These are phyloP conservation scores for Ceratocystis variospora DNA, from an alignment of 2,329 filamentous ascomycete species.

Conservation along the genomic window DNA sequence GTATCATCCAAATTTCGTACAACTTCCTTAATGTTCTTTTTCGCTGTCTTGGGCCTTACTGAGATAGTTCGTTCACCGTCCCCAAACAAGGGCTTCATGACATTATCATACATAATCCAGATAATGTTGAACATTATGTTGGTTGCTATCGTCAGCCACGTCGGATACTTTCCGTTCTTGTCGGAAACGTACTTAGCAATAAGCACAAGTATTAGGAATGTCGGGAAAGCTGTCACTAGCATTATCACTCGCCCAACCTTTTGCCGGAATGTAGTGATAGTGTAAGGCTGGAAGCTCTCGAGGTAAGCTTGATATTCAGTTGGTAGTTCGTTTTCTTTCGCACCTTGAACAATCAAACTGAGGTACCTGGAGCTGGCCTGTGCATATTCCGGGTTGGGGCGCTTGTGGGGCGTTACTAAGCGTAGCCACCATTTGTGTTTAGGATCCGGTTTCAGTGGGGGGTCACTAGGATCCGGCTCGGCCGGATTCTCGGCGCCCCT, in stretches of 20 bases:
- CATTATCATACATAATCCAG: conserved; percentile 35
- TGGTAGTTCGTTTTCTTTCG: conserved; percentile 66
- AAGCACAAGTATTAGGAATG: conserved; percentile 44
- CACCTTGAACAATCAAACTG: conserved; percentile 64
- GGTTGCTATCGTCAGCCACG: conserved; percentile 45
- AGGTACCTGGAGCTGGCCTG: conserved; percentile 77
- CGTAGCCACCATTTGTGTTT: conserved; percentile 32
- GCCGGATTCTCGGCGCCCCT: conserved; percentile 19
- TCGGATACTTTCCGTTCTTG: conserved; percentile 51
- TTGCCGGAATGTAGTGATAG: conserved; percentile 53
- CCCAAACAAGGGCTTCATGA: conserved; percentile 54
- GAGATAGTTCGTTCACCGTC: conserved; percentile 60
- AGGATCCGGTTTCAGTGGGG: conserved; percentile 22
- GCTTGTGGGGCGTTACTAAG: conserved; percentile 33
- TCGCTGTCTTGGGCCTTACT: not conserved
- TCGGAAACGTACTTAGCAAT: conserved; percentile 40
- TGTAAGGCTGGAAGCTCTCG: conserved; percentile 53
- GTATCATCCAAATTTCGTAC: not conserved
- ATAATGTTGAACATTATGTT: conserved; percentile 30
- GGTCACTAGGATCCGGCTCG: conserved; percentile 17
- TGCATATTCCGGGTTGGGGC: conserved; percentile 57
- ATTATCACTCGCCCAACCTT: conserved; percentile 53
- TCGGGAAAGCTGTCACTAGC: conserved; percentile 33
- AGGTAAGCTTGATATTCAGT: conserved; percentile 65
- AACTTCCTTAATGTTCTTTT: not conserved